Conservation (phyloP, 2,329 filamentous ascomycete species). For the Leptoxyphium fumago region DNA sequence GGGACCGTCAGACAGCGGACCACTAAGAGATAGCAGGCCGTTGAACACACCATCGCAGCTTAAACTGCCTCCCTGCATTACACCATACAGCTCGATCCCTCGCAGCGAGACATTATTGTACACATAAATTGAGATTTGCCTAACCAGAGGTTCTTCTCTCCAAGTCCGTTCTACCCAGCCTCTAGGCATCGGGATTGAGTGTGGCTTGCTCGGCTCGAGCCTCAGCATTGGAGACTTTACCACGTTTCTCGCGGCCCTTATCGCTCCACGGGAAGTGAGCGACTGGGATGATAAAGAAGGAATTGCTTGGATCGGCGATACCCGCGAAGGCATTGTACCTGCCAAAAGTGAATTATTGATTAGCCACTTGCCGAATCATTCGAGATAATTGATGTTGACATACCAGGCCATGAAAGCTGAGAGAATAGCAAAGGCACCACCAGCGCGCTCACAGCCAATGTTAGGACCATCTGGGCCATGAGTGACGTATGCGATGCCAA, state of each 20-base stretch:
- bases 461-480: constrained; percentile 27
- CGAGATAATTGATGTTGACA: background rate
- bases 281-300: constrained; percentile 87
- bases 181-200: background rate
- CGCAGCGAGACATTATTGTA: too few relatives aligned
- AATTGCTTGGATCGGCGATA: constrained; percentile 40
- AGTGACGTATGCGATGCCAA: constrained; percentile 39
- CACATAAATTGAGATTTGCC: too few relatives aligned
- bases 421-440: constrained; percentile 38
- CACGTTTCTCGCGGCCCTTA: constrained; percentile 48
- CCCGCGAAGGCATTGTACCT: constrained; percentile 38
- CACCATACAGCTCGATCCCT: too few relatives aligned
- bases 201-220: constrained; percentile 13
- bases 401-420: constrained; percentile 37
- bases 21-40: too few relatives aligned
- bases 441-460: constrained; percentile 32
- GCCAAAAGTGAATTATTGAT: background rate
- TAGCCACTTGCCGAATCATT: background rate
- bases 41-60: too few relatives aligned
- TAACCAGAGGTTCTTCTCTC: too few relatives aligned
- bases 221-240: constrained; percentile 28
- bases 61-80: too few relatives aligned
- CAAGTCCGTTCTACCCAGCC: too few relatives aligned
- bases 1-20: too few relatives aligned
- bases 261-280: constrained; percentile 92